Evolutionary conservation across 345 rosid species (phyloP), one percentile per base, ranked within the genome.

Genomic region (Gossypium turneri): DNA sequence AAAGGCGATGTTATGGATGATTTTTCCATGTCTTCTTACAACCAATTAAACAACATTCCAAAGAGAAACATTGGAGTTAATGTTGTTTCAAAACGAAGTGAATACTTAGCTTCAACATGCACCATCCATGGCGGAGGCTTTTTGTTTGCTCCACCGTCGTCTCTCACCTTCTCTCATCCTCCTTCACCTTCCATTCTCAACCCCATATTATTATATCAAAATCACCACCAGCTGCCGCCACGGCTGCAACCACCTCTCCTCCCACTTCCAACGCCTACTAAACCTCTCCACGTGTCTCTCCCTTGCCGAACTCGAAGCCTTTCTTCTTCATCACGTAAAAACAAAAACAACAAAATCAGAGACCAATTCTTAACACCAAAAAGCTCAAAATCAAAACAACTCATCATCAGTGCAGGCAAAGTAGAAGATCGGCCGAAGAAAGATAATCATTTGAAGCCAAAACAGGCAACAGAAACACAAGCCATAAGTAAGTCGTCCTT

Each of bases 241-340:
- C 52, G 62, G 12, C 75, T 24, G 12, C 89, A 79, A 22, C 97
- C 94, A 17, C 94, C 89, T 66, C 92, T 89, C 58, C 92, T 89
- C 72, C 97, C 93, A 73, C 89, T 86, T n/a, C 93, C 93, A 15
- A 66, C 77, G 20, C 29, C 81, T 22, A 67, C 29, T 52, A 70
- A 34, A n/a, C 79, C 77, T 1, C 84, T 72, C 15, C 78, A 83
- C 34, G 83, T 53, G 68, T 79, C 89, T 29, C 82, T 82, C 72
- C 77, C 86, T 25, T 44, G 86, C 72, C 80, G 81, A 76, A 29
- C 59, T 77, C 77, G 62, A 44, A 19, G 77, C 72, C 70, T 82
- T 63, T 69, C 79, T 65, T 67, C n/a, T 57, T 70, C 84, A 4
- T 77, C 79, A 6, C 12, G 51, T 1, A 70, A 67, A 20, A 47